phyloP scores from a whole-genome alignment of 495 filamentous ascomycete genomes.

The Xylaria cubensis region DNA sequence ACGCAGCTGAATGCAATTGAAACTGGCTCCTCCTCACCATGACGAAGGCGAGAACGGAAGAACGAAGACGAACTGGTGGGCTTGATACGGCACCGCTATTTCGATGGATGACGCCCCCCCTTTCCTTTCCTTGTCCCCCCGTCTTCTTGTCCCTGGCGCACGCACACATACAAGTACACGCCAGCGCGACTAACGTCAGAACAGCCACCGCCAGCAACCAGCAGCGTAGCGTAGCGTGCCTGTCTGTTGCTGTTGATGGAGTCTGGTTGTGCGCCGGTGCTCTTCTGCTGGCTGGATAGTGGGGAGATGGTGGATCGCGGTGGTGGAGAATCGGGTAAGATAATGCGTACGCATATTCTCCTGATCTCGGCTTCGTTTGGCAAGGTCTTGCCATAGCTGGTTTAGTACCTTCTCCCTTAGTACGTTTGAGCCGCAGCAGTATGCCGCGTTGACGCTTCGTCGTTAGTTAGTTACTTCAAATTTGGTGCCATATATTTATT shows the following conservation, averaged over 20 bases:
- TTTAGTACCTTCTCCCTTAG: conserved; percentile 1
- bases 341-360: not conserved
- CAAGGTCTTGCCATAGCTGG: not conserved
- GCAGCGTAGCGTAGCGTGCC: conserved; percentile 12
- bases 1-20: conserved; percentile 1
- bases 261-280: conserved; percentile 4
- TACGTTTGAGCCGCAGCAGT: conserved; percentile 3
- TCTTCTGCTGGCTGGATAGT: not conserved
- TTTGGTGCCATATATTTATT: not conserved
- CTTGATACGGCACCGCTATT: conserved; percentile 15
- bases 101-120: conserved; percentile 15
- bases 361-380: conserved; percentile 9
- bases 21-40: not conserved
- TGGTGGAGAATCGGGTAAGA: not conserved
- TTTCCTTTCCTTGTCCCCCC: conserved; percentile 2
- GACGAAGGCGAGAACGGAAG: not conserved
- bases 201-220: not conserved
- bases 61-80: not conserved
- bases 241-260: not conserved
- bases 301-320: conserved; percentile 14
- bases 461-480: not conserved
- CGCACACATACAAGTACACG: not conserved
- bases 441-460: not conserved
- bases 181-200: conserved; percentile 17
- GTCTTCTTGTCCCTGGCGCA: not conserved